Evolutionary conservation across 1,284 basidiomycete genomes (phyloP).

Genomic region (Erythrobasidium hasegawianum): DNA sequence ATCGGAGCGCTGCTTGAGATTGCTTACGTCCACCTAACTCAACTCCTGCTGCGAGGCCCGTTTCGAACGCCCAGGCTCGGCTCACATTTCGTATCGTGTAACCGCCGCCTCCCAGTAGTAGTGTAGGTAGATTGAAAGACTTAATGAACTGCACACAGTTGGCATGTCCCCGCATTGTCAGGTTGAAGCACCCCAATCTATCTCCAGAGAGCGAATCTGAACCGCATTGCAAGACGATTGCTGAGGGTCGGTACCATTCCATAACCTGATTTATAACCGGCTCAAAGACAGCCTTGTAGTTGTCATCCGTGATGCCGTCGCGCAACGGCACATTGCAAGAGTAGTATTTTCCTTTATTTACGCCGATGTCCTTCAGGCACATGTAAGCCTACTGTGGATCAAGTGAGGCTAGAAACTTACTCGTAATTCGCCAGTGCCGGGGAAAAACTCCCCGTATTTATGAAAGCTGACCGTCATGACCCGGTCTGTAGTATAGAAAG

Average conservation of each 20-base stretch:
- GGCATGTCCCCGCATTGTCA: conserved; percentile 77
- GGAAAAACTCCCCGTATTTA: conserved; percentile 99
- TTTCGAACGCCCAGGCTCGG: conserved; percentile 97
- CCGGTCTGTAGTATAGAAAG: conserved; percentile 96
- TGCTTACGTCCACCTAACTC: conserved; percentile 78
- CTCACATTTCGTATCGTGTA: conserved; percentile 99
- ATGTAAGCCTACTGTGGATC: background rate
- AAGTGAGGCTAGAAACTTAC: conserved; percentile 54
- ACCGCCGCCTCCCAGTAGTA: conserved; percentile 92
- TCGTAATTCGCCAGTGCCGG: conserved; percentile 91
- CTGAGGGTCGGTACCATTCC: conserved; percentile 91
- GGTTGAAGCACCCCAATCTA: conserved; percentile 90
- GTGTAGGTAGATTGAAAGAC: conserved; percentile 85
- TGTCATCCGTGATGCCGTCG: conserved; percentile 94
- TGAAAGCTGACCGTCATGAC: conserved; percentile 99
- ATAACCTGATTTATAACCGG: conserved; percentile 93
- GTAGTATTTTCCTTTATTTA: conserved; percentile 88
- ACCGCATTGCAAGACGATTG: conserved; percentile 95
- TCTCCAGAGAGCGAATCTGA: conserved; percentile 98
- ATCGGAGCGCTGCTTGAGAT: too few relatives aligned
- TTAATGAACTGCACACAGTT: conserved; percentile 98
- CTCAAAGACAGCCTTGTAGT: conserved; percentile 91
- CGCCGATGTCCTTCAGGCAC: conserved; percentile 70
- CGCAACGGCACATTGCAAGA: conserved; percentile 91
- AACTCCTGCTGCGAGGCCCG: conserved; percentile 93